A percentile compares a stretch with the other conserved stretches of the same genome.
Evolutionary conservation across 1,284 basidiomycete genomes (phyloP).

Genomic region (Cryptococcus sp.): DNA sequence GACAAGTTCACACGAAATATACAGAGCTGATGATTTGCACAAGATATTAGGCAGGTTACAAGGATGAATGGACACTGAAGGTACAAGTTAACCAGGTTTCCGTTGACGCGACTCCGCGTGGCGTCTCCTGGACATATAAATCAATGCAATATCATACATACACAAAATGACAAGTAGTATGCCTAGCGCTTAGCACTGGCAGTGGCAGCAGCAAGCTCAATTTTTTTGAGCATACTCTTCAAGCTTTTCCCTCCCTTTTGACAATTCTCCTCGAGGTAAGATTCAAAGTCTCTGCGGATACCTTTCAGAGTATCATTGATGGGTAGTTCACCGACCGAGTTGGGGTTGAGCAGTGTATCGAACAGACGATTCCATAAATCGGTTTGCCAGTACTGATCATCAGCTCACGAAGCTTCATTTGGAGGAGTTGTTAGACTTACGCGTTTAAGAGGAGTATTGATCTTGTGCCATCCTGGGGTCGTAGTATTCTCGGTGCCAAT

Average conservation of each 20-base stretch:
- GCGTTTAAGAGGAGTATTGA: conserved; percentile 75
- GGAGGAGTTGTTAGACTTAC: conserved; percentile 26
- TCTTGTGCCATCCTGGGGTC: conserved; percentile 48
- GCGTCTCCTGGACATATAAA: too few relatives aligned
- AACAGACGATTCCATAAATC: conserved; percentile 83
- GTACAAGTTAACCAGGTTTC: too few relatives aligned
- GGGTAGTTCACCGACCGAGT: conserved; percentile 58
- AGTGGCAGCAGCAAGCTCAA: conserved; percentile 36
- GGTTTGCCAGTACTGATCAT: conserved; percentile 75
- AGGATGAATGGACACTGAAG: too few relatives aligned
- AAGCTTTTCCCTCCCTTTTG: conserved; percentile 82
- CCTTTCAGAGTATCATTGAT: conserved; percentile 62
- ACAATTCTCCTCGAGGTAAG: conserved; percentile 69
- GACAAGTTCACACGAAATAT: too few relatives aligned
- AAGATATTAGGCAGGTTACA: too few relatives aligned
- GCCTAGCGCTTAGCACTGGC: conserved; percentile 9
- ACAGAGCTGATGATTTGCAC: too few relatives aligned
- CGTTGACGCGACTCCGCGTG: too few relatives aligned
- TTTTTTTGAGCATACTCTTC: conserved; percentile 63
- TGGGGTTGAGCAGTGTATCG: conserved; percentile 79
- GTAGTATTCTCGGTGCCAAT: conserved; percentile 59
- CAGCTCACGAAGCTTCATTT: not conserved
- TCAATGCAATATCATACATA: too few relatives aligned
- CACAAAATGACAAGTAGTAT: too few relatives aligned
- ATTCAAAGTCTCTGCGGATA: conserved; percentile 76